Evolutionary conservation across 768 basidiomycete genomes (phyloP).

Genomic region (Trametes elegans): DNA sequence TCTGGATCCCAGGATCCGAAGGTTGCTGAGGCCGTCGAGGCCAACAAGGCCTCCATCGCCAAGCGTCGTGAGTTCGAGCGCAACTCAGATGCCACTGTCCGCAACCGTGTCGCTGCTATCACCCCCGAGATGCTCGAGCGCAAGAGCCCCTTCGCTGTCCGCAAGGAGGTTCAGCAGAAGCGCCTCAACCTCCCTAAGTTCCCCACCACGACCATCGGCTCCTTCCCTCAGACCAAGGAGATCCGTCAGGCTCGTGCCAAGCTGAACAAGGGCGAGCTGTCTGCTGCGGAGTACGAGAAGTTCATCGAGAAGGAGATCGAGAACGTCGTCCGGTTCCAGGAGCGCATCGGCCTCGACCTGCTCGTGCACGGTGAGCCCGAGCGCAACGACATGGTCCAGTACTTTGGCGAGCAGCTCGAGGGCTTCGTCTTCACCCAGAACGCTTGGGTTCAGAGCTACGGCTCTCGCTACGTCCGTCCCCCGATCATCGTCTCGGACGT

Average conservation of each 20-base stretch:
- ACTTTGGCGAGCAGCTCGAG: conserved; percentile 94
- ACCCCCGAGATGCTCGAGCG: conserved; percentile 83
- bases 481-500: conserved; percentile 99
- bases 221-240: conserved; percentile 99
- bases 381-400: conserved; percentile 99
- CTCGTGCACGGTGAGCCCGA: conserved; percentile 99
- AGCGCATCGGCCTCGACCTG: conserved; percentile 92
- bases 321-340: conserved; percentile 93
- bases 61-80: conserved; percentile 94
- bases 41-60: conserved; percentile 85
- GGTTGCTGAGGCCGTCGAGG: conserved; percentile 74
- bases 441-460: conserved; percentile 99
- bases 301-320: conserved; percentile 99
- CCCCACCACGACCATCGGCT: conserved; percentile 98
- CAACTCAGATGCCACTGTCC: conserved; percentile 90
- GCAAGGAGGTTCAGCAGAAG: conserved; percentile 86
- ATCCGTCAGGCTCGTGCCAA: conserved; percentile 97
- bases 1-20: conserved; percentile 80
- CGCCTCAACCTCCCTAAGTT: conserved; percentile 91
- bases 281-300: conserved; percentile 83
- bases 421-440: conserved; percentile 99
- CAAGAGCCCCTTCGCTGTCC: conserved; percentile 82
- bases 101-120: conserved; percentile 93
- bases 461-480: conserved; percentile 97
- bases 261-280: conserved; percentile 88